Base-by-base conservation (phyloP, 306 rosid genomes). In the Sicyos baderoa region DNA sequence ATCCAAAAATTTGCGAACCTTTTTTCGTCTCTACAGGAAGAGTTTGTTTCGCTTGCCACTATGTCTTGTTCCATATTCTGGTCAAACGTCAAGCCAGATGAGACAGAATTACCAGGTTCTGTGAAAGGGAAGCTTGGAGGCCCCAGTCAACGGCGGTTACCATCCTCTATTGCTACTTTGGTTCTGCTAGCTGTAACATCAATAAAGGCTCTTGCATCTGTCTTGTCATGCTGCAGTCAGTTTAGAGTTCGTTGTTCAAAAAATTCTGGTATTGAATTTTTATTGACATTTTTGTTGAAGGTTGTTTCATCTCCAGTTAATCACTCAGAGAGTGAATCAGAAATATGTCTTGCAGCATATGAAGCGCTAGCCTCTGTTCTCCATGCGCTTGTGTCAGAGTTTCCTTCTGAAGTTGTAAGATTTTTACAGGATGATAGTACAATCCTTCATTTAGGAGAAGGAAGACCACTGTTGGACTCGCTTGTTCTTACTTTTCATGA, bases 111-210 rank as follows among this genome's bases (percentile, higher is more conserved):
- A 25, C 96, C 98, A 54, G 79, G 93, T 79, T 81, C 93, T 23
- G 96, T 92, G 50, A 92, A 76, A 77, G 98, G 98, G 73, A 92
- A 82, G 72, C 98, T 92, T 60, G 98, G 98, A 77, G 98, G 98
- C 59, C 98, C 95, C 35, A 89, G 98, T 81, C 98, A 89, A 78
- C 89, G 98, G 53, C 87, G 98, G 74, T 76, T 92, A 75, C 79
- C 95, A 74, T 79, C 85, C 75, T 83, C 87, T 56, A 81, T 82
- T 79, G 76, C 96, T 51, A 75, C 91, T 40, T 72, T 78, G 37
- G 98, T 87, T 61, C 72, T 92, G 79, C 89, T 83, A 77, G 93
- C 93, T 49, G 98, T 82, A 49, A 82, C 79, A 73, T 82, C 96
- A 32, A 44, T 87, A 79, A 89, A 89, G 87, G 87, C 87, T 74